A percentile compares a stretch with the other conserved stretches of the same genome.
Evolutionary conservation across 257 asterid genomes (phyloP).

Genomic region (Nicotiana tomentosiformis): DNA sequence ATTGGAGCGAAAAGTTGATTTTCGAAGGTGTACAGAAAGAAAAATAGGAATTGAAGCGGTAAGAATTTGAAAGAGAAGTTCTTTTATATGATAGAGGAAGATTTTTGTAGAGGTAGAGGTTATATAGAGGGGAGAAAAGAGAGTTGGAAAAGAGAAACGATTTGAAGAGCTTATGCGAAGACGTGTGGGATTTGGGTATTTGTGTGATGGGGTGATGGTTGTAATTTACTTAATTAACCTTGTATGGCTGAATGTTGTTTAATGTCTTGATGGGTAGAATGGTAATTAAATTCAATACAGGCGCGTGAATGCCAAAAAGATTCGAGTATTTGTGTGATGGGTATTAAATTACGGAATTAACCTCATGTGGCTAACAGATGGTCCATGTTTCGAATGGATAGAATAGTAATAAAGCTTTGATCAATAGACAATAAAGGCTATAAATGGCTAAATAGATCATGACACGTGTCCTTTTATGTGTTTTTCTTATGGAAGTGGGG

Average conservation of each 20-base stretch:
- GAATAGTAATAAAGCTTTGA: too few species aligned
- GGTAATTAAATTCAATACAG: neutral
- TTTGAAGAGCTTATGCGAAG: constrained; percentile 12
- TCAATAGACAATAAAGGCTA: too few species aligned
- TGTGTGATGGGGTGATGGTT: constrained; percentile 8
- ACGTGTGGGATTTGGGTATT: constrained; percentile 13
- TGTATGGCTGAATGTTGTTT: neutral
- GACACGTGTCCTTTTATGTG: too few species aligned
- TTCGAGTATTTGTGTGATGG: too few species aligned
- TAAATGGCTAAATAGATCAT: too few species aligned
- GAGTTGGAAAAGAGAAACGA: neutral
- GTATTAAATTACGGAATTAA: too few species aligned
- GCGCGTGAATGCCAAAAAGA: neutral
- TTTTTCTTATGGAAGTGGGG: too few species aligned
- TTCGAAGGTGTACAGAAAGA: neutral
- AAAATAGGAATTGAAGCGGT: constrained; percentile 25
- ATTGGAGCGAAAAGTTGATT: neutral
- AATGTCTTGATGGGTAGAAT: neutral
- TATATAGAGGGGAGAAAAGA: constrained; percentile 16
- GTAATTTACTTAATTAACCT: neutral
- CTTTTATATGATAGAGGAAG: constrained; percentile 33
- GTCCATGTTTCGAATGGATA: too few species aligned
- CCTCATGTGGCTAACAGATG: too few species aligned
- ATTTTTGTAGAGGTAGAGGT: neutral
- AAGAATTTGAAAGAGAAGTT: constrained; percentile 33